phyloP scores from a whole-genome alignment of 148 eudicot genomes.

The Vaccinium darrowii region DNA sequence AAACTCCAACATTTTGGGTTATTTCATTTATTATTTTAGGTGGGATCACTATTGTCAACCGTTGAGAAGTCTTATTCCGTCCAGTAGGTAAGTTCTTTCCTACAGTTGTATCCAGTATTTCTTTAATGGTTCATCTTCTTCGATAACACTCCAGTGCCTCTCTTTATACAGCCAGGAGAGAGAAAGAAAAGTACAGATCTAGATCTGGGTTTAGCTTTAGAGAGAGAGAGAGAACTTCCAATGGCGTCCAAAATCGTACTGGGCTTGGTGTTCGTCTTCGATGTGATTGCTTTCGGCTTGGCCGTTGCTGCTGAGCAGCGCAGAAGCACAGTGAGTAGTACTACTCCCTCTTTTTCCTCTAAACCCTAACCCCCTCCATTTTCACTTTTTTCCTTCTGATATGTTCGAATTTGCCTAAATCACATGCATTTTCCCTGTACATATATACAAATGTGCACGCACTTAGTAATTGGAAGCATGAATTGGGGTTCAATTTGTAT shows the following conservation, averaged over 20 bases:
- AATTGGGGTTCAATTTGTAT: not conserved
- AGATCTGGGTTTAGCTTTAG: not conserved
- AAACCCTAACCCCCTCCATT: not conserved
- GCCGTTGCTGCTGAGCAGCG: slow-evolving; percentile 88
- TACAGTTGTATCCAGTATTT: not conserved
- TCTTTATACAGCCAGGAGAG: not conserved
- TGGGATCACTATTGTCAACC: not conserved
- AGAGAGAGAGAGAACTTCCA: not conserved
- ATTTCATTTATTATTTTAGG: not conserved
- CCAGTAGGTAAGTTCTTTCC: not conserved
- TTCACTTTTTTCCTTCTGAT: not conserved
- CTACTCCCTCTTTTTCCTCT: not conserved
- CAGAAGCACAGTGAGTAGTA: slow-evolving; percentile 55
- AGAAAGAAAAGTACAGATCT: not conserved
- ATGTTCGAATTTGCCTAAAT: not conserved
- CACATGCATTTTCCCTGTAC: not conserved
- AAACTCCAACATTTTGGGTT: not conserved
- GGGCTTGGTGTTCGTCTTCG: slow-evolving; percentile 32
- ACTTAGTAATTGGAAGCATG: not conserved
- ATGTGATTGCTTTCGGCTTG: slow-evolving; percentile 70
- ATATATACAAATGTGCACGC: not conserved
- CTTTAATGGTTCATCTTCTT: not conserved
- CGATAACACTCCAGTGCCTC: not conserved
- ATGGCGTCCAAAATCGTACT: slow-evolving; percentile 72
- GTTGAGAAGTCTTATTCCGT: not conserved